phyloP scores from a whole-genome alignment of 768 basidiomycete species.

The Amanita polypyramis region DNA sequence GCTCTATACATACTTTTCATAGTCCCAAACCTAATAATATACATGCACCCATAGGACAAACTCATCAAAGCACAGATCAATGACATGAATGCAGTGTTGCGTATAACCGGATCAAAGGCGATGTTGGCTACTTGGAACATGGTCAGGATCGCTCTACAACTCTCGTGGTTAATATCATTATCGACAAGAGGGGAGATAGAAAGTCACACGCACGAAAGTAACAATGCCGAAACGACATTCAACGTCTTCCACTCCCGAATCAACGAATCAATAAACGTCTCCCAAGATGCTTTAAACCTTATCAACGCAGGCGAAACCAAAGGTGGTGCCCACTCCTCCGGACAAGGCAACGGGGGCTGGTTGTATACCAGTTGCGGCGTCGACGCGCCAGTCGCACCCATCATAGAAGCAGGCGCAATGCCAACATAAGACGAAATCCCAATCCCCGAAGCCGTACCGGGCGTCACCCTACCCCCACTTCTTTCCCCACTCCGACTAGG shows the following conservation, averaged over 20 bases:
- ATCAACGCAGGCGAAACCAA: constrained; percentile 53
- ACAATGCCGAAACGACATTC: constrained; percentile 62
- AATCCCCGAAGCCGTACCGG: background rate
- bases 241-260: constrained; percentile 65
- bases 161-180: no score
- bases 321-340: constrained; percentile 42
- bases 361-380: background rate
- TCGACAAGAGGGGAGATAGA: background rate
- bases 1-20: constrained; percentile 70
- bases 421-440: constrained; percentile 12
- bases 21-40: constrained; percentile 58
- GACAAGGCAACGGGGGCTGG: constrained; percentile 28
- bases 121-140: constrained; percentile 52
- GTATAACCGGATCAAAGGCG: constrained; percentile 47
- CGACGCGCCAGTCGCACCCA: background rate
- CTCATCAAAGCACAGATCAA: constrained; percentile 61
- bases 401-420: constrained; percentile 12
- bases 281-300: constrained; percentile 62
- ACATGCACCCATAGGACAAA: constrained; percentile 62
- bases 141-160: constrained; percentile 55
- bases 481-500: no score
- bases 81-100: constrained; percentile 54
- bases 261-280: constrained; percentile 60
- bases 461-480: background rate
- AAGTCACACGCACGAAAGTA: constrained; percentile 26